phyloP scores from a whole-genome alignment of 306 rosid genomes.

The peach (Prunus persica) region Prunus_persica_NCBIv2 NC_034015.1:12759001-12759500 shows the following conservation, averaged over 20 bases:
- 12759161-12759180: too few species aligned
- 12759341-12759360: neutral
- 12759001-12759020: too few species aligned
- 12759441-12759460: neutral
- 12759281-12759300: neutral
- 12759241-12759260: neutral
- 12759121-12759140: too few species aligned
- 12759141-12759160: too few species aligned
- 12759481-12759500: neutral
- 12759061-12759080: too few species aligned
- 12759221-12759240: neutral
- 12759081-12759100: too few species aligned
- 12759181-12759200: too few species aligned
- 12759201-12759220: neutral
- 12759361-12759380: neutral
- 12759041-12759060: too few species aligned
- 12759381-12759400: neutral
- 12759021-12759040: too few species aligned
- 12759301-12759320: neutral
- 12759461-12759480: neutral
- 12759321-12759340: neutral
- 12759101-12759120: too few species aligned
- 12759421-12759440: neutral
- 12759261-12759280: neutral
- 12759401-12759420: neutral